Evolutionary conservation across 148 eudicot genomes (phyloP).

Genomic region (Arbutus unedo): DNA sequence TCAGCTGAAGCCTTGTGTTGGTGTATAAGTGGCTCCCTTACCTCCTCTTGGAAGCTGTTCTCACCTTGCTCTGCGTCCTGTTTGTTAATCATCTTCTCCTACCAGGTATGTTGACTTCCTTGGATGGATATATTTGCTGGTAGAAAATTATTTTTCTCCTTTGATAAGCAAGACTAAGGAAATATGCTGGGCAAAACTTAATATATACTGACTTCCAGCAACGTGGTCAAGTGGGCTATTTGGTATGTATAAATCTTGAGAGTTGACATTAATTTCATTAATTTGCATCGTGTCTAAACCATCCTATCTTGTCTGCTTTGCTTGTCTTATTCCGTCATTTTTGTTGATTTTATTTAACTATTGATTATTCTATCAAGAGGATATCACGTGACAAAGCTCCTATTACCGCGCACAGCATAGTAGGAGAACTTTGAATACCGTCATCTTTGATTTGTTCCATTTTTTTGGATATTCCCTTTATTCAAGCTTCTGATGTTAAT

Average conservation of each 20-base stretch:
- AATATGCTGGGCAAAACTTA: not conserved
- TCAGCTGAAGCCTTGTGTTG: constrained; percentile 13
- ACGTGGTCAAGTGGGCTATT: not conserved
- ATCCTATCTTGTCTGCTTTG: not conserved
- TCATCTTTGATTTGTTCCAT: not conserved
- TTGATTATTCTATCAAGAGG: not conserved
- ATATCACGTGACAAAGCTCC: not conserved
- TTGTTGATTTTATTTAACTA: not conserved
- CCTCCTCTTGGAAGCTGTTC: constrained; percentile 27
- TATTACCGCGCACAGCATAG: not conserved
- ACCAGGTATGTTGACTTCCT: too few relatives aligned
- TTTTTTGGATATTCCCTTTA: not conserved
- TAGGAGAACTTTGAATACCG: not conserved
- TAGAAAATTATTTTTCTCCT: not conserved
- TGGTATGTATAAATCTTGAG: not conserved
- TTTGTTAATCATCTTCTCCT: constrained; percentile 29
- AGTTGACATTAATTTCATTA: not conserved
- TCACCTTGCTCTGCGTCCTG: constrained; percentile 37
- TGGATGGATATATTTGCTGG: not conserved
- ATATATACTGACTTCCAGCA: not conserved
- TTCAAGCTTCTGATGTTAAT: not conserved
- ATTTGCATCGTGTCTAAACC: too few relatives aligned
- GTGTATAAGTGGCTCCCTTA: constrained; percentile 39
- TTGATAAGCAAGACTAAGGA: not conserved
- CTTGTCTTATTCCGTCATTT: not conserved